phyloP scores from a whole-genome alignment of 495 filamentous ascomycete genomes.

The Daldinia bambusicola region DNA sequence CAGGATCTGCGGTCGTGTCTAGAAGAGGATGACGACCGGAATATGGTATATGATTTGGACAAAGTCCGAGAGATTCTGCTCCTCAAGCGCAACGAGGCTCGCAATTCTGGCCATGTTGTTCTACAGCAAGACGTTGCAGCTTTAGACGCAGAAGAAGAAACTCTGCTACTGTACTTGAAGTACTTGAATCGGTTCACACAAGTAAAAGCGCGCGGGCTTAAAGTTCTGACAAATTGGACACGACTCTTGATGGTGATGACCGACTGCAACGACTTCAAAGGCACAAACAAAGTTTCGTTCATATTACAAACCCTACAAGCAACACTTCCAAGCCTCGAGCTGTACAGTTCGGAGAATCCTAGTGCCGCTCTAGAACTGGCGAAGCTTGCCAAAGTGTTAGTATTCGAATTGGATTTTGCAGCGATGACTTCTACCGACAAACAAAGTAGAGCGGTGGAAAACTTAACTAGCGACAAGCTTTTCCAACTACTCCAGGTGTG shows the following conservation, averaged over 20 bases:
- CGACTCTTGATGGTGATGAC: slow-evolving; percentile 83
- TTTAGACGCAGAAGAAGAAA: slow-evolving; percentile 67
- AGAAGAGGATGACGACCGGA: slow-evolving; percentile 60
- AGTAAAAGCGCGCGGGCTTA: slow-evolving; percentile 67
- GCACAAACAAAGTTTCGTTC: slow-evolving; percentile 73
- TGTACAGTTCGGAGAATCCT: slow-evolving; percentile 70
- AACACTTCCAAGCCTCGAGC: slow-evolving; percentile 85
- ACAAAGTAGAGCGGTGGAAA: slow-evolving; percentile 64
- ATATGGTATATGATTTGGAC: slow-evolving; percentile 65
- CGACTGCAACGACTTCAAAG: slow-evolving; percentile 77
- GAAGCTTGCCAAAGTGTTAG: slow-evolving; percentile 76
- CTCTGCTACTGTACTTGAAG: slow-evolving; percentile 64
- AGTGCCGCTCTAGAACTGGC: slow-evolving; percentile 77
- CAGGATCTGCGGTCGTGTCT: slow-evolving; percentile 70
- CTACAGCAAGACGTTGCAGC: slow-evolving; percentile 66
- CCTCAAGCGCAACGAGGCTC: slow-evolving; percentile 65
- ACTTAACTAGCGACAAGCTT: slow-evolving; percentile 86
- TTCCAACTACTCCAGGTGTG: slow-evolving; percentile 90
- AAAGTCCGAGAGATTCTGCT: slow-evolving; percentile 72
- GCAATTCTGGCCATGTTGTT: slow-evolving; percentile 60
- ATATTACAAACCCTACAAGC: slow-evolving; percentile 85
- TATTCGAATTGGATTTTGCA: slow-evolving; percentile 75
- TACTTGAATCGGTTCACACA: slow-evolving; percentile 72
- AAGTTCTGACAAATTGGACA: slow-evolving; percentile 79
- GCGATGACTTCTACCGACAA: slow-evolving; percentile 52